phyloP scores from a whole-genome alignment of 1,139 yeast species.

The Magnusiomyces sp. region DNA sequence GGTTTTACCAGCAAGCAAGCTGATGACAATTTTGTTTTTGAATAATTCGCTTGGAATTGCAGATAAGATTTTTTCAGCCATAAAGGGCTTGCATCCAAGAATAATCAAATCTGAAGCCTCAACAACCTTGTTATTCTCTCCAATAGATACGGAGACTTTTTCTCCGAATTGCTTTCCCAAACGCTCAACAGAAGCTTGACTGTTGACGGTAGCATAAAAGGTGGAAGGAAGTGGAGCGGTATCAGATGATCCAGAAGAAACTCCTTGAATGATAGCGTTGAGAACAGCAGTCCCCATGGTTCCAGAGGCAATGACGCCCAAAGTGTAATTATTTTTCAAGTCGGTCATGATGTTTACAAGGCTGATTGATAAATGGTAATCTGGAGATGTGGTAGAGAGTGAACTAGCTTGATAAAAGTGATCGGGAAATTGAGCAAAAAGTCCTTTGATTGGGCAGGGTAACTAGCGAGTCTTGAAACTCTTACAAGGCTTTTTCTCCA shows the following conservation, averaged over 20 bases:
- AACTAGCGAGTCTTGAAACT: no score
- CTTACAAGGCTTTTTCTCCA: no score
- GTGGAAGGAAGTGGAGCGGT: constrained; percentile 44
- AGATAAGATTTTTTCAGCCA: constrained; percentile 52
- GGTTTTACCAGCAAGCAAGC: constrained; percentile 89
- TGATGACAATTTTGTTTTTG: constrained; percentile 58
- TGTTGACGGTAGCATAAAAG: constrained; percentile 69
- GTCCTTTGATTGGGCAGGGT: no score
- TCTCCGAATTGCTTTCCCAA: constrained; percentile 40
- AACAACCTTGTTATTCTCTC: constrained; percentile 52
- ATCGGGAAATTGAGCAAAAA: no score
- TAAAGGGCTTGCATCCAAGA: constrained; percentile 80
- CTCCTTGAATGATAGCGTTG: constrained; percentile 58
- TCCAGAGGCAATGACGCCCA: constrained; percentile 86
- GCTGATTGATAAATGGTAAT: no score
- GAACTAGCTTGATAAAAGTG: no score
- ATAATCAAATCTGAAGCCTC: constrained; percentile 58
- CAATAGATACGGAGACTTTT: constrained; percentile 47
- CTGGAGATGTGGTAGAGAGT: no score
- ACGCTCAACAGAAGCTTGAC: constrained; percentile 43
- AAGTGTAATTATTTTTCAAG: constrained; percentile 42
- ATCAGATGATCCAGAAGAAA: constrained; percentile 26
- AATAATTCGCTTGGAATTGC: constrained; percentile 36
- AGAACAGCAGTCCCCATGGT: constrained; percentile 96
- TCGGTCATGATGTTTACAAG: not conserved